Base-by-base conservation (phyloP, 1,284 basidiomycete species). In the Austroboletus niveus region DNA sequence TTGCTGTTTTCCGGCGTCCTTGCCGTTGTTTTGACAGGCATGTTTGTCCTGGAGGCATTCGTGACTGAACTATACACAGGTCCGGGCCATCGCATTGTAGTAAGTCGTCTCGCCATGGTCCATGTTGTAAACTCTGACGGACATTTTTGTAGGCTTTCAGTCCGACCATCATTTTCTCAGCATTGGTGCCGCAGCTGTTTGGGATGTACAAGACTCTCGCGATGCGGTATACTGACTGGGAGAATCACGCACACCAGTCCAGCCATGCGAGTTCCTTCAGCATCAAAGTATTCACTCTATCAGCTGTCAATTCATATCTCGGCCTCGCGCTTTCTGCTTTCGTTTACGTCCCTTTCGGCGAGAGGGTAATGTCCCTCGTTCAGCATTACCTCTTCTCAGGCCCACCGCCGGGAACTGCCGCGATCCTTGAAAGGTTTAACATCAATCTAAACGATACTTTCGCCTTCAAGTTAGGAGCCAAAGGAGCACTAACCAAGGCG, bases 281-380 rank as follows among this genome's bases (percentile, higher is more conserved):
- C 7, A 76, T 91, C 65, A 99, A 99, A 72, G 89, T 92, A 1
- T 99, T 99, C 69, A 84, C 88, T 1, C 79, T 98, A 56, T 89
- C 89, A 42, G 85, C 88, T 4, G 82, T 98, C 62, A 93, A 95
- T 22, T 89, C 95, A 0, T 98, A 95, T 68, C 84, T 92, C 42
- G 88, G 89, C 41, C 80, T 95, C 14, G 87, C 80, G 14, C 82
- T 95, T 42, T 91, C 88, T 17, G 91, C 92, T 15, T 96, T 93
- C 65, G 81, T 95, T 47, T 97, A 96, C 64, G 89, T 96, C 9
- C 94, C 94, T 0, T 96, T 95, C 60, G 93, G 93, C 38, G 86
- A 87, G 56, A 78, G 82, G 49, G 80, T 94, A 58, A 94, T 96
- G 87, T 70, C 72, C 17, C 66, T 72, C 38, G 72, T 81, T 14